These are phyloP conservation scores for Debaryomyces sp. DNA, from an alignment of 1,139 yeast species.

Conservation along the genomic window DNA sequence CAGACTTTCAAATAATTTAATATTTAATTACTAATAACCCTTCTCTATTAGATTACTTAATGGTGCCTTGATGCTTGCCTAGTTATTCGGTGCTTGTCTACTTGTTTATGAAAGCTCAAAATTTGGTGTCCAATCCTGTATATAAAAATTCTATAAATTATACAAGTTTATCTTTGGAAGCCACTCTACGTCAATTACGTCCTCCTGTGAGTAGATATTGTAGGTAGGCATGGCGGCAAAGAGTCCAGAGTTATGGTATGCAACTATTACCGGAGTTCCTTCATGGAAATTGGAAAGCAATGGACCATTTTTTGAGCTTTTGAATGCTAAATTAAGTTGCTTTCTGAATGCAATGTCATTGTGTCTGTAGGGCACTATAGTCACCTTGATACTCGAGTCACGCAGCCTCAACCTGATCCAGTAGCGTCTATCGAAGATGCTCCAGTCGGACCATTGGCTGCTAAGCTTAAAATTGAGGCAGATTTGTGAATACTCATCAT, in stretches of 20 bases:
- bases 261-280: slow-evolving; percentile 9
- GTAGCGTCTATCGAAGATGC: slow-evolving; percentile 38
- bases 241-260: slow-evolving; percentile 7
- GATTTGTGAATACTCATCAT: slow-evolving; percentile 16
- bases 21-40: background rate
- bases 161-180: slow-evolving; percentile 20
- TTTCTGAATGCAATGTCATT: slow-evolving; percentile 13
- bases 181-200: slow-evolving; percentile 21
- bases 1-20: background rate
- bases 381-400: slow-evolving; percentile 3
- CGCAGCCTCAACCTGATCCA: slow-evolving; percentile 29
- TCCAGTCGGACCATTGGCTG: slow-evolving; percentile 30
- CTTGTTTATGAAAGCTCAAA: slow-evolving; percentile 1
- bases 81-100: background rate
- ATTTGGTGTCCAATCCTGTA: slow-evolving; percentile 8
- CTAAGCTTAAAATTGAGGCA: slow-evolving; percentile 7
- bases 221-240: slow-evolving; percentile 26
- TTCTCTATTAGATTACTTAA: background rate
- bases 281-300: background rate
- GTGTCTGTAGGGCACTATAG: slow-evolving; percentile 25
- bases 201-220: slow-evolving; percentile 11
- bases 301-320: background rate
- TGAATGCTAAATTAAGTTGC: background rate
- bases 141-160: slow-evolving; percentile 9
- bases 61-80: background rate